phyloP scores from a whole-genome alignment of 1,139 yeast species.

The Saccharomyces hybrid region DNA sequence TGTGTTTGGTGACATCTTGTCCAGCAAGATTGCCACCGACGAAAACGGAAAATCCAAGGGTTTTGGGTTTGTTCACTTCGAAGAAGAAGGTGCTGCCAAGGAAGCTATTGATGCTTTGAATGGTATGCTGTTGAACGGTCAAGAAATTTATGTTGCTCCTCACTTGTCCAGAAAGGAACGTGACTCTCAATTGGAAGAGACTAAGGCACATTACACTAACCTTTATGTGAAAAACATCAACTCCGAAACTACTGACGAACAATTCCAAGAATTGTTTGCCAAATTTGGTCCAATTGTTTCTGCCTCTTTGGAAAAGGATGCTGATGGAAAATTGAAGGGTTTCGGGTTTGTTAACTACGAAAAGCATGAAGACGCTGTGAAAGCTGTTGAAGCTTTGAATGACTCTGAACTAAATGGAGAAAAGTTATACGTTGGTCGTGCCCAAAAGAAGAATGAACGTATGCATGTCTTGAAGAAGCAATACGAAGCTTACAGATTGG shows the following conservation, averaged over 20 bases:
- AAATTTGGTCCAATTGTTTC: slow-evolving; percentile 81
- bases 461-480: slow-evolving; percentile 92
- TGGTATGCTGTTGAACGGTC: slow-evolving; percentile 97
- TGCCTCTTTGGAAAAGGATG: slow-evolving; percentile 71
- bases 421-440: slow-evolving; percentile 92
- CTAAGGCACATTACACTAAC: slow-evolving; percentile 91
- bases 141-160: slow-evolving; percentile 92
- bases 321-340: slow-evolving; percentile 87
- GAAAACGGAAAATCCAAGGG: slow-evolving; percentile 75
- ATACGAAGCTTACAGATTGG: slow-evolving; percentile 88
- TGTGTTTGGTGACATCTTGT: slow-evolving; percentile 91
- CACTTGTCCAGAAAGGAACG: slow-evolving; percentile 93
- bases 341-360: slow-evolving; percentile 94
- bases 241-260: slow-evolving; percentile 61
- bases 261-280: slow-evolving; percentile 65
- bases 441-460: slow-evolving; percentile 98
- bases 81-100: slow-evolving; percentile 89
- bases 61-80: slow-evolving; percentile 97
- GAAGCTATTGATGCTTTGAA: slow-evolving; percentile 94
- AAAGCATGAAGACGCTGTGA: slow-evolving; percentile 77
- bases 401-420: slow-evolving; percentile 81
- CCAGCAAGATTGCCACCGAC: slow-evolving; percentile 88
- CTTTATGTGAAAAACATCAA: slow-evolving; percentile 89
- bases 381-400: slow-evolving; percentile 89
- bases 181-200: slow-evolving; percentile 86